phyloP scores from a whole-genome alignment of 768 basidiomycete species.

The Mycena leptocephala region DNA sequence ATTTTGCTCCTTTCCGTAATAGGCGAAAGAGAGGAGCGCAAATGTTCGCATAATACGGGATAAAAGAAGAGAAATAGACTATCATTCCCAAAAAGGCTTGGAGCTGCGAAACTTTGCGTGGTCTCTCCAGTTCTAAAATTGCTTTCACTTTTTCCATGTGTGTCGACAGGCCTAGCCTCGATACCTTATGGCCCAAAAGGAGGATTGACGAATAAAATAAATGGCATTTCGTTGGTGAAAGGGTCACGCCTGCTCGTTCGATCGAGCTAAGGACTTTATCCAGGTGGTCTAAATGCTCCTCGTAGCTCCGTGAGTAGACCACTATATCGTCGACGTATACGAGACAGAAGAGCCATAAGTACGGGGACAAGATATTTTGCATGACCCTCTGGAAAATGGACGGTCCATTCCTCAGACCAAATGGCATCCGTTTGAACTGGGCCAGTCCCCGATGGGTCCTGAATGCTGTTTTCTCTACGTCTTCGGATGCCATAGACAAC shows the following conservation, averaged over 20 bases:
- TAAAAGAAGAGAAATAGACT: no score
- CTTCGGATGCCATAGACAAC: not conserved
- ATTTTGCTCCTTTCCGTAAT: no score
- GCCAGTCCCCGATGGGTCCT: not conserved
- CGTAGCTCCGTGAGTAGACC: not conserved
- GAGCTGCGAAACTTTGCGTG: not conserved
- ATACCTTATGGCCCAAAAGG: not conserved
- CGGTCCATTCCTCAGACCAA: not conserved
- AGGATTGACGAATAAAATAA: not conserved
- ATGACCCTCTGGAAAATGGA: not conserved
- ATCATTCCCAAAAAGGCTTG: not conserved
- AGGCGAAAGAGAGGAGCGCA: no score
- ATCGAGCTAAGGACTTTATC: not conserved
- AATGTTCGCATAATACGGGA: no score
- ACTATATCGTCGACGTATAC: not conserved
- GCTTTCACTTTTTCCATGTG: not conserved
- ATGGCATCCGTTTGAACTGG: not conserved
- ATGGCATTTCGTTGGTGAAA: not conserved
- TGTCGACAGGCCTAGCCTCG: not conserved
- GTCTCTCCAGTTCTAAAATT: not conserved
- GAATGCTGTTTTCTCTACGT: not conserved
- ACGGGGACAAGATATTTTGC: not conserved
- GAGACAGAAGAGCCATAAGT: not conserved
- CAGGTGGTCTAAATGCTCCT: not conserved
- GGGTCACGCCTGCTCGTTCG: not conserved